These are phyloP conservation scores for Fusarium brevicatenulatum DNA, from an alignment of 2,329 filamentous ascomycete species.

Conservation along the genomic window DNA sequence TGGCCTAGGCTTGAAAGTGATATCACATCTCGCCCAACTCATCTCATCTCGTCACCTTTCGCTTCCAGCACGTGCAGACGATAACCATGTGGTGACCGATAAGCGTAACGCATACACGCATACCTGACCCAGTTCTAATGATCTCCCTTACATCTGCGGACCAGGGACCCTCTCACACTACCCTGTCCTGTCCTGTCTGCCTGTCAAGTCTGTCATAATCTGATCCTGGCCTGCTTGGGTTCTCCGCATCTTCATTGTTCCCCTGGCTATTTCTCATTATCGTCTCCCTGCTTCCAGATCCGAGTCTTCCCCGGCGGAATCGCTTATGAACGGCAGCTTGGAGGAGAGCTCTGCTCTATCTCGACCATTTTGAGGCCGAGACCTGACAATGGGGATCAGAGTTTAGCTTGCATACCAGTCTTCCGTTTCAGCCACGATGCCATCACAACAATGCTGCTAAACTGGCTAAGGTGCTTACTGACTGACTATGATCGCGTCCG, in stretches of 20 bases:
- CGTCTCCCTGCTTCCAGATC: constrained; percentile 19
- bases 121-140: constrained; percentile 1
- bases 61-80: not conserved
- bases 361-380: constrained; percentile 9
- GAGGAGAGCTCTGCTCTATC: not conserved
- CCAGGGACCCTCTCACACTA: not conserved
- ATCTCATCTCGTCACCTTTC: constrained; percentile 7
- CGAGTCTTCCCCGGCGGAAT: constrained; percentile 6
- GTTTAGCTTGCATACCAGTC: constrained; percentile 38
- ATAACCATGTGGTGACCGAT: constrained; percentile 31
- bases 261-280: constrained; percentile 3
- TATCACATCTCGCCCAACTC: constrained; percentile 4
- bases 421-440: constrained; percentile 40
- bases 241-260: constrained; percentile 21
- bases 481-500: constrained; percentile 6
- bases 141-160: constrained; percentile 21
- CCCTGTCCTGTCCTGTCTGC: not conserved
- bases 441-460: not conserved
- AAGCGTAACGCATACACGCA: constrained; percentile 1
- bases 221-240: not conserved
- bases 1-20: constrained; percentile 19
- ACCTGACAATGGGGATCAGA: constrained; percentile 18
- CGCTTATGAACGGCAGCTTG: not conserved
- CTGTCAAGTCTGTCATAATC: not conserved
- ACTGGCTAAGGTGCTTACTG: not conserved